Base-by-base conservation (phyloP, 345 rosid species). In the Iberis pinnata region DNA sequence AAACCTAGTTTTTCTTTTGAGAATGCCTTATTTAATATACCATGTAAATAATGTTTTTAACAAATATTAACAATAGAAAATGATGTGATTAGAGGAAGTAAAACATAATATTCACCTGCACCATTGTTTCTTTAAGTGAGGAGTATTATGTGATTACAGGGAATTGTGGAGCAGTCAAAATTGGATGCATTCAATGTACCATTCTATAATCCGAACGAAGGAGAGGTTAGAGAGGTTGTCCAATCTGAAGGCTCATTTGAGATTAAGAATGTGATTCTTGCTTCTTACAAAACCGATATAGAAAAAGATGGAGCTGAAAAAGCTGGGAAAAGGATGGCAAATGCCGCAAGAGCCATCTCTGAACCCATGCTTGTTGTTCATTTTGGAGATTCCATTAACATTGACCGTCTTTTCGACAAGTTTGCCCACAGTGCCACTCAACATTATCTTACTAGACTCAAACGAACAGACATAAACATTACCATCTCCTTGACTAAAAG, bases 111-210 rank as follows among this genome's bases (percentile, higher is more conserved):
- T n/a, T n/a, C n/a, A n/a, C n/a, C n/a, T n/a, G n/a, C n/a, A n/a
- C n/a, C n/a, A n/a, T n/a, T n/a, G n/a, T n/a, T n/a, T n/a, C n/a
- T n/a, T n/a, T n/a, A n/a, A n/a, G n/a, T n/a, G n/a, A 27, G 3
- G 1, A 6, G 8, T 1, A 27, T 27, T 27, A 4, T 27, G 32
- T 27, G 1, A 3, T 27, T 0, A 27, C 12, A 47, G 74, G 82
- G 76, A 7, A n/a, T 44, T 5, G 39, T 72, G 5, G 60, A 72
- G 40, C 67, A 65, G 18, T 47, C 9, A 3, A 59, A 68, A 4
- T 11, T 69, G 45, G 71, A 71, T 11, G 48, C 72, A 1, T 77
- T 74, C 56, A 63, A 71, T 43, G 0, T 69, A 9, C 79, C 75
- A 0, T 5, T 13, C 0, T 74, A 74, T 22, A 14, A 58, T 12